Conservation (phyloP, 106 monocot species). For the Ottelia alismoides region DNA sequence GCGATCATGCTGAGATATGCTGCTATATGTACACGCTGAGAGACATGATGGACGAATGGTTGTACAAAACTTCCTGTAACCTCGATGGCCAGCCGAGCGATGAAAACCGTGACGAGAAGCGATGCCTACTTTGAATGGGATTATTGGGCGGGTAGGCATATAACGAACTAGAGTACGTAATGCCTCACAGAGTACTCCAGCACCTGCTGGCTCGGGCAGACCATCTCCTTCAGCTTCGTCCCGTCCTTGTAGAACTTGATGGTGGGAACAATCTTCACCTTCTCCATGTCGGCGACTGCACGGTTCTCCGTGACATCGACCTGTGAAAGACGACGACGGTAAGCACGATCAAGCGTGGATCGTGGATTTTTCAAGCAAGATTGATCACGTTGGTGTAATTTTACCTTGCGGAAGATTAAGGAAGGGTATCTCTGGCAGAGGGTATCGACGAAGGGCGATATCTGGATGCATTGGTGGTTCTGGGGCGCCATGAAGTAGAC, state of each 20-base stretch:
- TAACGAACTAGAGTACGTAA: constrained; percentile 3
- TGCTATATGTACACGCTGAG: too few species aligned
- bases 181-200: constrained; percentile 15
- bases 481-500: constrained; percentile 43
- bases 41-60: too few species aligned
- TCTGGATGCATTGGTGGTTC: constrained; percentile 42
- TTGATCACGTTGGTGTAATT: not conserved
- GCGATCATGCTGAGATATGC: too few species aligned
- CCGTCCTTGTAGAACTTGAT: constrained; percentile 50
- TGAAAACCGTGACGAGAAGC: too few species aligned
- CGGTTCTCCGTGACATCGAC: constrained; percentile 21
- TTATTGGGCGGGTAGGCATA: too few species aligned
- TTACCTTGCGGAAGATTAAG: constrained; percentile 80
- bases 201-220: constrained; percentile 34
- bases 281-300: constrained; percentile 29
- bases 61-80: too few species aligned
- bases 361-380: not conserved
- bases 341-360: not conserved
- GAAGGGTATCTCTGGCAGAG: constrained; percentile 60
- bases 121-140: too few species aligned
- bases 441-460: constrained; percentile 34
- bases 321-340: not conserved
- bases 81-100: too few species aligned
- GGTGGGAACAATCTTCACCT: constrained; percentile 41
- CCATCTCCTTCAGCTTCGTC: constrained; percentile 38